A percentile compares a stretch with the other conserved stretches of the same genome.
phyloP scores from a whole-genome alignment of 768 basidiomycete species.

The Phallus indusiatus region DNA sequence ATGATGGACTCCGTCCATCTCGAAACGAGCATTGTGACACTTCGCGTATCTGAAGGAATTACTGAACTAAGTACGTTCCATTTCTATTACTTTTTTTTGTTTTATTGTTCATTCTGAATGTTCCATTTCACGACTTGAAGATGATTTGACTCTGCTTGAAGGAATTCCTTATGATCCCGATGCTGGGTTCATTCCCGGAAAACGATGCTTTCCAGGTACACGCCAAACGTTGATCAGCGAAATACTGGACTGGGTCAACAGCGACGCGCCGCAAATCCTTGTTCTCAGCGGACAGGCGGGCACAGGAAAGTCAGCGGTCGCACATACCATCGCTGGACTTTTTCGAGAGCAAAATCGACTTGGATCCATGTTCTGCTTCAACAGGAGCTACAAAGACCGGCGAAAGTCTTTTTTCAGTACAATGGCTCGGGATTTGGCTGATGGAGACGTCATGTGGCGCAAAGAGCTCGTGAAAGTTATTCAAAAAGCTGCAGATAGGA shows the following conservation, averaged over 20 bases:
- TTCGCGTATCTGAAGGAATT: background rate
- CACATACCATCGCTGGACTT: slow-evolving; percentile 22
- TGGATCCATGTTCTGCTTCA: background rate
- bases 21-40: too few relatives aligned
- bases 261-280: slow-evolving; percentile 10
- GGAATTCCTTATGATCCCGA: background rate
- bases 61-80: background rate
- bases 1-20: too few relatives aligned
- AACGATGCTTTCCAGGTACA: slow-evolving; percentile 11
- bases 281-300: slow-evolving; percentile 18
- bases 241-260: slow-evolving; percentile 6
- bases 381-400: slow-evolving; percentile 12
- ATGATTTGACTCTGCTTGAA: background rate
- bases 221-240: slow-evolving; percentile 17
- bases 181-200: background rate
- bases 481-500: background rate
- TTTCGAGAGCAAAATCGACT: slow-evolving; percentile 1
- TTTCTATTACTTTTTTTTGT: background rate
- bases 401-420: slow-evolving; percentile 14
- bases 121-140: too few relatives aligned
- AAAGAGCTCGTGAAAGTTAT: slow-evolving; percentile 2
- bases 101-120: background rate
- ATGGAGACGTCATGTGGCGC: slow-evolving; percentile 5
- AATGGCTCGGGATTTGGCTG: slow-evolving; percentile 17
- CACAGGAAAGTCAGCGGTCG: slow-evolving; percentile 21